Evolutionary conservation across 2,329 filamentous ascomycete species (phyloP), one percentile per base, ranked within the genome.

Genomic region (Chalaropsis ovoidea): DNA sequence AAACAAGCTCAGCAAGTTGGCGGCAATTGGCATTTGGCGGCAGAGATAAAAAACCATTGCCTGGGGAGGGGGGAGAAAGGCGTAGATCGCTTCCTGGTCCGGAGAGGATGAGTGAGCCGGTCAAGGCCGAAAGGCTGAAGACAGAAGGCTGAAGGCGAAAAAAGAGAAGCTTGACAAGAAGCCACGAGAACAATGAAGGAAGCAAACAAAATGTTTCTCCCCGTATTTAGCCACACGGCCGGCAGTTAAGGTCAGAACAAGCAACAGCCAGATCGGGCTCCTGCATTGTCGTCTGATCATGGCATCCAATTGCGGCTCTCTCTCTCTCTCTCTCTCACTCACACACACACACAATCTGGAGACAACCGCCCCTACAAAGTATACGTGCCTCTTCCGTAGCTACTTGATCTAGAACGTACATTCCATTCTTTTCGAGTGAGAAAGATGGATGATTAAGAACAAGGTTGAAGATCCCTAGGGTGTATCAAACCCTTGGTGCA

Each of bases 191-290:
- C 19, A 24, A 54, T 54, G 22, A 13, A 54, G n/a, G 49, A 24
- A 54, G 49, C 49, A 31, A 19, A 47, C 24, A 39, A 58, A 58
- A 58, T 11, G 11, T 5, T 27, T 31, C 11, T 31, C 39, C 7
- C 60, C 19, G 42, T 41, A 43, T 62, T 62, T 31, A 43, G 60
- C 60, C 41, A 27, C 42, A 31, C 27, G 22, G 60, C 19, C 13
- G 22, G 60, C 15, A 22, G 15, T 43, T 27, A 2, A 22, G 19
- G 15, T 8, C 15, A 24, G 10, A 52, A 27, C 22, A 43, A 39
- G 41, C 60, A 62, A 62, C 22, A 27, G 17, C 27, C 31, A 58
- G 24, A 58, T 58, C 54, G 54, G 54, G 24, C 54, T 17, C 24
- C 27, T 35, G 17, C 13, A 5, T 31, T 58, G 15, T 58, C 27